Base-by-base conservation (phyloP, 139 green algal species). In the Auxenochlorella pyrenoidosa region DNA sequence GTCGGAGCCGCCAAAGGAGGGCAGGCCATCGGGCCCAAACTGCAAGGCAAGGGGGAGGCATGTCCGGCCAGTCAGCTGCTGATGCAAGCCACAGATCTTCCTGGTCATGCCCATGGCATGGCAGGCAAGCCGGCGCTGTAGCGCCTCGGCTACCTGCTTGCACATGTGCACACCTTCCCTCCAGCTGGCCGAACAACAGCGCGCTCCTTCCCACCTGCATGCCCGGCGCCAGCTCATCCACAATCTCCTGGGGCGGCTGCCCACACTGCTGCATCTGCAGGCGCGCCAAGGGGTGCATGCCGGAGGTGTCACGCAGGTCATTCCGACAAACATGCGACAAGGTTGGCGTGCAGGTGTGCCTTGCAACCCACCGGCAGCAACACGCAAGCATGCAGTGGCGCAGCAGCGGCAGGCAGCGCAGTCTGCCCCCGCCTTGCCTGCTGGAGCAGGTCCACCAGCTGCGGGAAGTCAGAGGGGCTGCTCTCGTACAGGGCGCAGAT, bases 221-320 rank as follows among this genome's bases (percentile, higher is more conserved):
- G 73, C 87, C 91, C 34, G 92, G 92, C 19, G 91, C 90, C 90
- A 98, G 93, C 76, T 98, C 95, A 40, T 95, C 87, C 82, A 98
- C 94, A 82, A 98, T 98, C 30, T 96, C 95, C 44, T 93, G 83
- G 12, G 95, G 95, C 15, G 95, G 95, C 84, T 97, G 91, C 38
- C 95, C 95, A 77, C 94, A 95, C 24, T 91, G 91, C 82, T 98
- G 95, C 95, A 98, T 97, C 93, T 96, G 94, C 78, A 87, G 34
- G 36, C 54, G 22, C 10, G 47, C 47, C 47, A 54, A 10, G 10
- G 44, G 34, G 63, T 13, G 19, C 40, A 65, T 10, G 30, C 28
- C 41, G 75, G 75, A 82, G 12, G n/a, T n/a, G n/a, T n/a, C n/a
- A n/a, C n/a, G n/a, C n/a, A n/a, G n/a, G n/a, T n/a, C n/a, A n/a